Base-by-base conservation (phyloP, 1,284 basidiomycete species). In the Nidula niveotomentosa region DNA sequence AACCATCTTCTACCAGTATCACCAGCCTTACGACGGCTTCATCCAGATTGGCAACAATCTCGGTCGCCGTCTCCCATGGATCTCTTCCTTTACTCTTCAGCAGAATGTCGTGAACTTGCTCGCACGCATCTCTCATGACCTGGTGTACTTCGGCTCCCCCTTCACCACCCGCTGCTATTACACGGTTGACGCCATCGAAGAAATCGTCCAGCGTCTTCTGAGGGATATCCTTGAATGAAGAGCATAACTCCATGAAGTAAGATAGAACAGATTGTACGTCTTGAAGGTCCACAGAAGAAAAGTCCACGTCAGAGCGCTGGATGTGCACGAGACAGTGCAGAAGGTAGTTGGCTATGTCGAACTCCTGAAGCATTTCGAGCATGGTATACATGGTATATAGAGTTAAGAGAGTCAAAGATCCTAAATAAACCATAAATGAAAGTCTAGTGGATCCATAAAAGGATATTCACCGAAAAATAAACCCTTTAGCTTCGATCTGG, bases 401-500 rank as follows among this genome's bases (percentile, higher is more conserved):
- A 15, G 63, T 62, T 15, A 49, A 54, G 47, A 36, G 52, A 57
- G 63, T 18, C 54, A 60, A 15, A 54, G 55, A 33, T 57, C 48
- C 56, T 60, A 37, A 45, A 46, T 30, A 54, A 17, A 51, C 30
- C 15, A 37, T 23, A 46, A 41, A 55, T 44, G 10, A 13, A 53
- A 9, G 33, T 37, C 35, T 53, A 13, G 3, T 8, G 3, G 8
- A 47, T 39, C 17, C 30, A n/a, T 3, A 36, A 13, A 52, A 13
- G 34, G 30, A 35, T 45, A 60, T 65, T 47, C 53, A 72, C 70
- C 67, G 54, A 69, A 61, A 12, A 64, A 44, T 17, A 64, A 55
- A 3, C 68, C 69, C 51, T 68, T 69, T 49, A 63, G 48, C 53
- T 62, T 65, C 12, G 70, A 73, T 51, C 71, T 62, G 52, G 66